Conservation (phyloP, 768 basidiomycete species). For the Amanita muscaria region DNA sequence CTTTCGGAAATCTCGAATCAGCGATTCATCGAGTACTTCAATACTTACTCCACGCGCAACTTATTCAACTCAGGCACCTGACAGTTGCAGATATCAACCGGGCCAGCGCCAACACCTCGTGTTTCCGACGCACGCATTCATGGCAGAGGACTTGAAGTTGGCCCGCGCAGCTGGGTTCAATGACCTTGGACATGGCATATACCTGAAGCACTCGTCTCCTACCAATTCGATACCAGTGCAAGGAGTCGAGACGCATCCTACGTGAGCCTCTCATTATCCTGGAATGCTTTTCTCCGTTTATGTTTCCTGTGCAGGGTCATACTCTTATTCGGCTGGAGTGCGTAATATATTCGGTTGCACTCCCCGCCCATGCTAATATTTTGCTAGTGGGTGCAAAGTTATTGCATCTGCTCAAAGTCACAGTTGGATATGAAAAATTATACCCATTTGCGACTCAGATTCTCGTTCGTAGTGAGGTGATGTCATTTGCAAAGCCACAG, state of each 20-base stretch:
- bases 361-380: not conserved
- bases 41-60: no score
- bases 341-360: slow-evolving; percentile 13
- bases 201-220: slow-evolving; percentile 15
- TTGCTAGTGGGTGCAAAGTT: slow-evolving; percentile 38
- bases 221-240: not conserved
- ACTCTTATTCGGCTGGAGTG: slow-evolving; percentile 40
- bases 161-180: slow-evolving; percentile 2
- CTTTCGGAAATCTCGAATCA: no score
- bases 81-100: no score
- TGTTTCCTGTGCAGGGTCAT: slow-evolving; percentile 24
- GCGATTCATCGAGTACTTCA: no score
- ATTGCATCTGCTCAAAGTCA: slow-evolving; percentile 38
- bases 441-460: slow-evolving; percentile 37
- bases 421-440: slow-evolving; percentile 27
- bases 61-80: no score
- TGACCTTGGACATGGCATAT: slow-evolving; percentile 17
- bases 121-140: no score
- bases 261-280: slow-evolving; percentile 10
- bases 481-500: slow-evolving; percentile 27
- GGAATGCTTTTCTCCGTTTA: not conserved
- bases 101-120: no score
- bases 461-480: slow-evolving; percentile 27
- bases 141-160: not conserved
- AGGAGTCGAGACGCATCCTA: slow-evolving; percentile 8